Conservation (phyloP, 2,329 filamentous ascomycete species). For the Colletotrichum spinosum region DNA sequence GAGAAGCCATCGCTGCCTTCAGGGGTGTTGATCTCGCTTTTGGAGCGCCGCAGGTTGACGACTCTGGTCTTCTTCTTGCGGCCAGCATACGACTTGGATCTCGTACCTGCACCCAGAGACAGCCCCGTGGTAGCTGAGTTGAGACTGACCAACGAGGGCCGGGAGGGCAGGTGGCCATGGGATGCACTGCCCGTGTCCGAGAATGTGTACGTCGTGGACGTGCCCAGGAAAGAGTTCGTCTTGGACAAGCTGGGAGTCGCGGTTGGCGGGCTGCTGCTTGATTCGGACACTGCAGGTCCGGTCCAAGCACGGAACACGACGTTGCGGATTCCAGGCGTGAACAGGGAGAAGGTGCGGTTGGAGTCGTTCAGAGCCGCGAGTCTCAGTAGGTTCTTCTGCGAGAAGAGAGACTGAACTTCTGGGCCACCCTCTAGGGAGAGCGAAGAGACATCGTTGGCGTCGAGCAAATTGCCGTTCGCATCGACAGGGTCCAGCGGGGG, state of each 20-base stretch:
- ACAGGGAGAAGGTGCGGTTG: slow-evolving; percentile 89
- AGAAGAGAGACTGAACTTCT: slow-evolving; percentile 91
- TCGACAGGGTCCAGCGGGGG: slow-evolving; percentile 87
- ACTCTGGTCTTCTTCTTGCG: slow-evolving; percentile 87
- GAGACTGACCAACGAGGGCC: slow-evolving; percentile 74
- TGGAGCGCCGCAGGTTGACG: slow-evolving; percentile 80
- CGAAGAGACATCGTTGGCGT: slow-evolving; percentile 79
- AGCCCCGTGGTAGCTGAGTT: slow-evolving; percentile 71
- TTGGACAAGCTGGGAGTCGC: slow-evolving; percentile 68
- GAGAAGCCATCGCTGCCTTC: slow-evolving; percentile 62
- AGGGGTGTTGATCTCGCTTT: slow-evolving; percentile 63
- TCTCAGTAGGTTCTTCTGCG: slow-evolving; percentile 90
- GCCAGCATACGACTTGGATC: slow-evolving; percentile 69
- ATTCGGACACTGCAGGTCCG: slow-evolving; percentile 76
- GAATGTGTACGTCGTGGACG: slow-evolving; percentile 77
- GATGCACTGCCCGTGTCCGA: slow-evolving; percentile 75
- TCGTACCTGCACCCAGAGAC: slow-evolving; percentile 70
- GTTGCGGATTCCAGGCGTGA: slow-evolving; percentile 90
- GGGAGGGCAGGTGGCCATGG: slow-evolving; percentile 72
- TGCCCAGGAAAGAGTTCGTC: slow-evolving; percentile 71
- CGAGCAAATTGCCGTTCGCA: slow-evolving; percentile 80
- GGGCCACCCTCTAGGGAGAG: slow-evolving; percentile 82
- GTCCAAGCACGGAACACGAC: slow-evolving; percentile 95
- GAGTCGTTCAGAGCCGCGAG: slow-evolving; percentile 87
- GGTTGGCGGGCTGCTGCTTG: slow-evolving; percentile 57